phyloP scores from a whole-genome alignment of 768 basidiomycete genomes.

The Russula lepida region DNA sequence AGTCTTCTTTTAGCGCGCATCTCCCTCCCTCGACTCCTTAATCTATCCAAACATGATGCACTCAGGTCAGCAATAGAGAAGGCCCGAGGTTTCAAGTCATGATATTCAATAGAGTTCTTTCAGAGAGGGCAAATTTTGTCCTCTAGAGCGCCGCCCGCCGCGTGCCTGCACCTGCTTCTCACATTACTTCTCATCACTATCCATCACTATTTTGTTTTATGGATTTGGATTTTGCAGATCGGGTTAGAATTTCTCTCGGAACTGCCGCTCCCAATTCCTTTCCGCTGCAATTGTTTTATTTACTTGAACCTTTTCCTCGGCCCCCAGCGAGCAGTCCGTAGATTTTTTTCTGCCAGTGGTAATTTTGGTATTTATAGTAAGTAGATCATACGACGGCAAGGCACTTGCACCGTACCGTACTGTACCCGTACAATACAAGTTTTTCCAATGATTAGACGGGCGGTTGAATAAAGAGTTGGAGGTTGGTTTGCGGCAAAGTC shows the following conservation, averaged over 20 bases:
- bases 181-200: not conserved
- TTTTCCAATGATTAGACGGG: not conserved
- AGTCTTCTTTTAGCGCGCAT: not conserved
- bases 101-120: conserved; percentile 1
- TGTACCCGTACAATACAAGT: not conserved
- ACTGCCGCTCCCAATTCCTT: not conserved
- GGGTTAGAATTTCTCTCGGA: not conserved
- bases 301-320: not conserved
- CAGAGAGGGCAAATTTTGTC: not conserved
- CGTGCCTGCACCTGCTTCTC: not conserved
- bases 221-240: not conserved
- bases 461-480: not conserved
- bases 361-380: not conserved
- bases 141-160: not conserved
- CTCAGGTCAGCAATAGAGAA: not conserved
- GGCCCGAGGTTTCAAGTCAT: not conserved
- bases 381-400: not conserved
- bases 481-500: not conserved
- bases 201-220: not conserved
- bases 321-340: not conserved
- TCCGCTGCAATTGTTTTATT: not conserved
- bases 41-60: conserved; percentile 10
- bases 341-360: not conserved
- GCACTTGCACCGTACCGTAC: too few species aligned
- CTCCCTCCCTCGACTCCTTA: not conserved